Evolutionary conservation across 2,329 filamentous ascomycete species (phyloP), one percentile per base, ranked within the genome.

Genomic region (Fusarium papillatum): DNA sequence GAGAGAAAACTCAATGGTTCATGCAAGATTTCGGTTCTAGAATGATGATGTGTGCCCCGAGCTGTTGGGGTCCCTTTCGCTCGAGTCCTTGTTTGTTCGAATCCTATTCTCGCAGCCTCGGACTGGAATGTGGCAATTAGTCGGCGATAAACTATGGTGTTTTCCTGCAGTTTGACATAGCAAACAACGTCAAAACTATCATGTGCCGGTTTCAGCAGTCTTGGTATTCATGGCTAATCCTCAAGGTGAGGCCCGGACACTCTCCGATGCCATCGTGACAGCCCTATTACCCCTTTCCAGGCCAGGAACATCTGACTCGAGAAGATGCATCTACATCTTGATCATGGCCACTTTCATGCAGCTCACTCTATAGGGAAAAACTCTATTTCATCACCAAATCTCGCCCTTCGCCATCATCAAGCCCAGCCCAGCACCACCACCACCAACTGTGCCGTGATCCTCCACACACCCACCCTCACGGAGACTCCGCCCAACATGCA

Each of bases 391-490:
- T 41, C 63, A 65, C 39, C 63, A 43, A 24, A 31, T 55, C 48
- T 29, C 50, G 24, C 63, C 38, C 34, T 19, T 43, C 36, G 17
- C 34, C 46, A 50, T 26, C 48, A 29, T 50, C 24, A 50, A 50
- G 48, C 24, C 48, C 46, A 48, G 24, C 46, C 46, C 39, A 41
- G 9, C 24, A 53, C 48, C 48, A 53, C 48, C 48, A 53, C 48
- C 24, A 53, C 48, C 17, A 29, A 29, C 48, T 50, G 62, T 65
- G 50, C 24, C 39, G 36, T n/a, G n/a, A n/a, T 64, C 41, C n/a
- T 34, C n/a, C 48, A 53, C 61, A 64, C 61, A 65, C 46, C 63
- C 61, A 65, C 46, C 63, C 48, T 65, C 48, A 57, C 48, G 48
- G 63, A 34, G 39, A 39, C 63, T 41, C 48, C 48, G 63, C 31